Base-by-base conservation (phyloP, 1,284 basidiomycete genomes). In the Cutaneotrichosporon arboriforme region DNA sequence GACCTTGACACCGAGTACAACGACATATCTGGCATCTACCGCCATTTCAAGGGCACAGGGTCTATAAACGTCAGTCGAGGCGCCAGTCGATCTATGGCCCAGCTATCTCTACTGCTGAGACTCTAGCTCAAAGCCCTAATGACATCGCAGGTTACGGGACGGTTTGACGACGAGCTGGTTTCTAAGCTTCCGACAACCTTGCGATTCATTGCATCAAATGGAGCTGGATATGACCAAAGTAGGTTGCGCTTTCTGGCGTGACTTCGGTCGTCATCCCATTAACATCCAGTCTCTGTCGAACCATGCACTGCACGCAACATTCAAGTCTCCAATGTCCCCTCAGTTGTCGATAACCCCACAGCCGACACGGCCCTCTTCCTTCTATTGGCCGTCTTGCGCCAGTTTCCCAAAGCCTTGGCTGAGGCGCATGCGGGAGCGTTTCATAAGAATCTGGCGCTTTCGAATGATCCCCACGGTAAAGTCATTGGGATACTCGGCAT, bases 281-380 rank as follows among this genome's bases (percentile, higher is more conserved):
- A 7, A 31, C 10, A 17, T n/a, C 2, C 49, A 61, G 58, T 62
- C 41, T 84, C 90, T 65, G 82, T 90, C 5, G 68, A 73, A 2
- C 84, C 84, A 3, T 87, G 85, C 73, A 85, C 82, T 64, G 80
- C 78, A 15, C 80, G 80, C 68, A 86, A 85, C 15, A 88, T 91
- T 60, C 78, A 74, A 46, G 81, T 91, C 12, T 88, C 87, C 12
- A 90, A 92, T 64, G 90, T 90, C 86, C 59, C 89, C 1, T 83
- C 84, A 2, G 87, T 87, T 1, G 88, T 91, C 46, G 86, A 93
- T 73, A 87, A 90, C 58, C 87, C 86, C 3, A 90, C 90, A 0
- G 90, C 90, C 1, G 90, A 88, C 3, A 90, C 88, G 0, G 89
- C 85, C 0, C 75, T 91, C 21, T 92, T 87, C 71, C 83, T 92